Base-by-base conservation (phyloP, 768 basidiomycete species). In the Termitomyces sp. region DNA sequence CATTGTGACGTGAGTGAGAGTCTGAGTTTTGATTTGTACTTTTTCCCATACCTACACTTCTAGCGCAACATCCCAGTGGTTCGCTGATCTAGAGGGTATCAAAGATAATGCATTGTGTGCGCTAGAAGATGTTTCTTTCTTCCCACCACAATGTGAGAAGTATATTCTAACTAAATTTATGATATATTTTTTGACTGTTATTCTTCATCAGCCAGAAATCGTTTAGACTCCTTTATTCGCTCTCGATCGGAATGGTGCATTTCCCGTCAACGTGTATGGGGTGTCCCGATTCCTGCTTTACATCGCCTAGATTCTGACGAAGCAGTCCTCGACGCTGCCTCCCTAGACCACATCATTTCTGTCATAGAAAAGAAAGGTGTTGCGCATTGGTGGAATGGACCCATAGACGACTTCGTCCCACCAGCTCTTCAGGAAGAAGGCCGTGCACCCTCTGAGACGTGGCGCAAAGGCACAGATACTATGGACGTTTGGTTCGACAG, bases 401-500 rank as follows among this genome's bases (percentile, higher is more conserved):
- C 88, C 3, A 79, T 91, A 30, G 83, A 82, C 46, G 90, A 91
- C 28, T 97, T 99, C 69, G 72, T 96, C 5, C 81, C 88, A 10
- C 80, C 83, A 0, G 74, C 78, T 47, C 76, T 89, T 19, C 67
- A 70, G 5, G 73, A 76, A 49, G 72, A 76, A n/a, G 80, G 79
- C 8, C 68, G 61, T 41, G 64, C 69, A 2, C 65, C 69, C 2
- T 75, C 74, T 1, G 71, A 77, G 53, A 70, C 70, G 1, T 94
- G 88, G 84, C 71, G 74, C 46, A 94, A 93, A 68, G 89, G 94
- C 9, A 86, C 82, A 2, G 96, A 99, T 67, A 99, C 96, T 2
- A 94, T 98, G 86, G 96, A 99, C 68, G 96, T 99, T 16, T 99
- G 96, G 96, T 98, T 98, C 63, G 96, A 99, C 71, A 95, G 92